A percentile compares a stretch with the other conserved stretches of the same genome.
Conservation (phyloP, 1,284 basidiomycete genomes). For the Ganoderma resinaceum region DNA sequence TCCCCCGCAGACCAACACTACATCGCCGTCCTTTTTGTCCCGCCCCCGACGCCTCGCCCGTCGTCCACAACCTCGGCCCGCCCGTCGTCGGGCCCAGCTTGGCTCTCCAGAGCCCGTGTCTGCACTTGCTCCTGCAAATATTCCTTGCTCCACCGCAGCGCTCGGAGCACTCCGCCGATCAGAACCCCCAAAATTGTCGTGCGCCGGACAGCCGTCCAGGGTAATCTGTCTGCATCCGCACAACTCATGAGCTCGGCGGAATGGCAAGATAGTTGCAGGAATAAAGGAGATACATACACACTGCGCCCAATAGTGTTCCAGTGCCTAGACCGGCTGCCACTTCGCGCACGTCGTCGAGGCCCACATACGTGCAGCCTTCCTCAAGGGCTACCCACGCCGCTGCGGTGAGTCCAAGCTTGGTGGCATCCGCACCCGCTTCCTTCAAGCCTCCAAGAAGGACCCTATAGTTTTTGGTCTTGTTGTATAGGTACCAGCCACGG, state of each 20-base stretch:
- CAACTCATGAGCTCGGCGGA: slow-evolving; percentile 15
- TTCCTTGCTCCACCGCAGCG: slow-evolving; percentile 54
- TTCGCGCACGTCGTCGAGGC: slow-evolving; percentile 58
- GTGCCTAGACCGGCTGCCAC: slow-evolving; percentile 71
- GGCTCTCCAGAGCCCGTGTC: slow-evolving; percentile 29
- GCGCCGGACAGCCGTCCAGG: slow-evolving; percentile 56
- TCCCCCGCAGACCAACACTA: neutral
- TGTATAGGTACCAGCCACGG: slow-evolving; percentile 91
- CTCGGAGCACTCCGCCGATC: slow-evolving; percentile 60
- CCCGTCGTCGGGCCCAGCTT: slow-evolving; percentile 31
- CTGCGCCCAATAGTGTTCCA: slow-evolving; percentile 60
- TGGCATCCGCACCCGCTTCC: slow-evolving; percentile 65
- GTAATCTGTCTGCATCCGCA: slow-evolving; percentile 61
- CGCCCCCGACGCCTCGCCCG: slow-evolving; percentile 19
- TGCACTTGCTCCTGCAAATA: slow-evolving; percentile 42
- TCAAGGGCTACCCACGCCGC: slow-evolving; percentile 74
- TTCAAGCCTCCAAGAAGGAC: slow-evolving; percentile 78
- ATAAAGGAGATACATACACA: slow-evolving; percentile 60
- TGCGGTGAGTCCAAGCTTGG: slow-evolving; percentile 61
- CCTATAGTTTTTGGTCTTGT: slow-evolving; percentile 91
- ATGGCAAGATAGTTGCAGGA: slow-evolving; percentile 7
- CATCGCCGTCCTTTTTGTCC: slow-evolving; percentile 5
- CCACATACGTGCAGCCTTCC: slow-evolving; percentile 57
- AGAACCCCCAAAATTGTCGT: slow-evolving; percentile 58
- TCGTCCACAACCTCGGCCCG: slow-evolving; percentile 28